Conservation (phyloP, 345 rosid species). For the Mallotus nudiflorus region DNA sequence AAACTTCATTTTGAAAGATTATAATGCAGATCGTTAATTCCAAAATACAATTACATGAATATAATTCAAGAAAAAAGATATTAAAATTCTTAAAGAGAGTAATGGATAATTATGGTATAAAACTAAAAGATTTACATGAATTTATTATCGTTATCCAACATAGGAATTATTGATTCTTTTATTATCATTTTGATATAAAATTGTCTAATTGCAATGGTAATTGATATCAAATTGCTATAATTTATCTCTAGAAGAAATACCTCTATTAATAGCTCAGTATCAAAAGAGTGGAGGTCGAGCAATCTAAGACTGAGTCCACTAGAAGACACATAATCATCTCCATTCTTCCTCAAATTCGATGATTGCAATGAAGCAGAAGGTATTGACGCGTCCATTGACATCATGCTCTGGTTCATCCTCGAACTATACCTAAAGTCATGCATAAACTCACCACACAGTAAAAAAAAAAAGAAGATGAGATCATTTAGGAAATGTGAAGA, state of each 20-base stretch:
- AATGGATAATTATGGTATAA: no score
- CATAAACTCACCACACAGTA: neutral
- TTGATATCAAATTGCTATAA: no score
- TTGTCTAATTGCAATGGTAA: no score
- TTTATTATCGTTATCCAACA: no score
- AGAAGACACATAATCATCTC: constrained; percentile 35
- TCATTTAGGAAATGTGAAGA: neutral
- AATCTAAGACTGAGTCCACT: constrained; percentile 48
- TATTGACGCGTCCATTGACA: constrained; percentile 28
- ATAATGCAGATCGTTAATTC: no score
- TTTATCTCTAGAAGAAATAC: no score
- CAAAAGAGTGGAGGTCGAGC: constrained; percentile 62
- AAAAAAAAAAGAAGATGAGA: neutral
- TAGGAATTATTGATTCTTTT: no score
- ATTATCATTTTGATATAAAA: no score
- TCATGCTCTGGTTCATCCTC: constrained; percentile 30
- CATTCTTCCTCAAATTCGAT: constrained; percentile 42
- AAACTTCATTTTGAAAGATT: no score
- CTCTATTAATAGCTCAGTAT: constrained; percentile 59
- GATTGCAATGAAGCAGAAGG: constrained; percentile 39
- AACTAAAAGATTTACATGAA: no score
- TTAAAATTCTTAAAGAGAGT: no score
- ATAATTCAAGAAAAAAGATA: no score
- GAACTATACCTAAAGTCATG: constrained; percentile 41
- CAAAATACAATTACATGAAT: constrained; percentile 11